phyloP scores from a whole-genome alignment of 1,284 basidiomycete genomes.

The Cyathus olla region DNA sequence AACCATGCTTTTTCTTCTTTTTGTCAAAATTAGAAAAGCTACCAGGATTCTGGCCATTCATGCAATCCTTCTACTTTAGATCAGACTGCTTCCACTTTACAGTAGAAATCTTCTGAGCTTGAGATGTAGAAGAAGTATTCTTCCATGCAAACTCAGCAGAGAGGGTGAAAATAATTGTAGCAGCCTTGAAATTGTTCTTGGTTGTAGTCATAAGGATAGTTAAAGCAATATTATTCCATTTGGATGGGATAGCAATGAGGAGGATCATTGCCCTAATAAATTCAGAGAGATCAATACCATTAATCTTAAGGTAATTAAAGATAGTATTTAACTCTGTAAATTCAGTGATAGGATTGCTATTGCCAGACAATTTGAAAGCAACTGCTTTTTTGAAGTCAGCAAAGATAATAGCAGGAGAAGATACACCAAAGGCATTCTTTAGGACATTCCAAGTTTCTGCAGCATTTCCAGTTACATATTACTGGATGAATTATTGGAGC shows the following conservation, averaged over 20 bases:
- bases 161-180: not conserved
- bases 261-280: not conserved
- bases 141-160: not conserved
- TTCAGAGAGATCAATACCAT: not conserved
- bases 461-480: not conserved
- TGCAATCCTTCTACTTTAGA: slow-evolving; percentile 1
- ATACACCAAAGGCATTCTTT: not conserved
- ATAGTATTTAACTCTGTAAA: not conserved
- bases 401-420: not conserved
- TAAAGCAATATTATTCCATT: not conserved
- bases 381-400: not conserved
- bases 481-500: not conserved
- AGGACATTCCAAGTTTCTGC: not conserved
- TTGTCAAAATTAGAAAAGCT: not conserved
- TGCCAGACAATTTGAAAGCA: too few species aligned
- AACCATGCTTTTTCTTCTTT: slow-evolving; percentile 6
- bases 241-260: not conserved
- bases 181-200: too few species aligned
- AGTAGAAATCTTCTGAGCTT: slow-evolving; percentile 4
- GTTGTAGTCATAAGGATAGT: not conserved
- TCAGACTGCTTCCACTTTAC: slow-evolving; percentile 2
- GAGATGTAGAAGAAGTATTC: not conserved
- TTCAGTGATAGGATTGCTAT: not conserved
- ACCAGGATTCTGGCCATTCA: too few species aligned
- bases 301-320: not conserved